These are phyloP conservation scores for Letharia columbiana DNA, from an alignment of 495 filamentous ascomycete genomes.

Conservation along the genomic window DNA sequence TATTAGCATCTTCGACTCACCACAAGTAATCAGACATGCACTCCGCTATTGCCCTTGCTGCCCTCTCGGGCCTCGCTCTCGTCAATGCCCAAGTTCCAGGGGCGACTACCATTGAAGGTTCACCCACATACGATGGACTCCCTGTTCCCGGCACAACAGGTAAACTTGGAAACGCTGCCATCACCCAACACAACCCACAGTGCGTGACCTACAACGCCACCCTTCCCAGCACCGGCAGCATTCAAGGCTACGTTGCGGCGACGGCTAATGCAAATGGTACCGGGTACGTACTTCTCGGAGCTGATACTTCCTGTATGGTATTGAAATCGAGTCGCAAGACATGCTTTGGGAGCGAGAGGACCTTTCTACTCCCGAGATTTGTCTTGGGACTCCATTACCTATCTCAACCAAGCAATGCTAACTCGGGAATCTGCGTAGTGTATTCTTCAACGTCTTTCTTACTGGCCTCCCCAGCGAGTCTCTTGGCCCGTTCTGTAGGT, in stretches of 20 bases:
- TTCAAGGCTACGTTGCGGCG: slow-evolving; percentile 56
- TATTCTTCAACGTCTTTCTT: slow-evolving; percentile 52
- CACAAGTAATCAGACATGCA: slow-evolving; percentile 32
- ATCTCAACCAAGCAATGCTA: no score
- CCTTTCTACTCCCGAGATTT: no score
- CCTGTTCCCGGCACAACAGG: slow-evolving; percentile 23
- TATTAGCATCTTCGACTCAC: not conserved
- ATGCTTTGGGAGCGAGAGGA: no score
- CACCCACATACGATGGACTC: slow-evolving; percentile 30
- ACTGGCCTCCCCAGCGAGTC: slow-evolving; percentile 53
- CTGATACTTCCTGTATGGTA: no score
- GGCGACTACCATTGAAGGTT: slow-evolving; percentile 14
- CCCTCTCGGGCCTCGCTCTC: slow-evolving; percentile 36
- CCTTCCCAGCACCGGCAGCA: slow-evolving; percentile 49
- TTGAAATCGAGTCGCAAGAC: no score
- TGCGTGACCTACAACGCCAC: slow-evolving; percentile 50
- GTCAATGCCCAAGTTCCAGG: slow-evolving; percentile 34
- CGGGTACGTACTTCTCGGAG: slow-evolving; percentile 30
- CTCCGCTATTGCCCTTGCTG: slow-evolving; percentile 30
- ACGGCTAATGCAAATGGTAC: slow-evolving; percentile 45
- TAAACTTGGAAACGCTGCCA: slow-evolving; percentile 45
- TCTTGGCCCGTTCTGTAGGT: slow-evolving; percentile 64
- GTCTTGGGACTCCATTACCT: no score
- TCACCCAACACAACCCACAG: slow-evolving; percentile 53
- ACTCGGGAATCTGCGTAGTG: slow-evolving; percentile 13